Evolutionary conservation across 73 alveolate genomes (phyloP).

Genomic region (Stentor coeruleus): DNA sequence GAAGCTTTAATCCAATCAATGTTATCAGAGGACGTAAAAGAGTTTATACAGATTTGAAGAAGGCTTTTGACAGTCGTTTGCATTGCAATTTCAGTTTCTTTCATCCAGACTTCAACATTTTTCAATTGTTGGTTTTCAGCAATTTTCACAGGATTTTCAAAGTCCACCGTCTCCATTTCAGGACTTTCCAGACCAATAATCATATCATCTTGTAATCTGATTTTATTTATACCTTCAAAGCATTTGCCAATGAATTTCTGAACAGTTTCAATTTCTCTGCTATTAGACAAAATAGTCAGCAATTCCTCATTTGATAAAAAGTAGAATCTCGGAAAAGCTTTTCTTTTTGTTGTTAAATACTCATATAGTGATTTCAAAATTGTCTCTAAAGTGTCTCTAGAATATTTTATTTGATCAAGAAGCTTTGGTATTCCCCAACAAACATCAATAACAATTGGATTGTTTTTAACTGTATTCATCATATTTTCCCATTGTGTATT

Average conservation of each 20-base stretch:
- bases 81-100: slow-evolving; percentile 56
- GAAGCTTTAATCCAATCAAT: slow-evolving; percentile 59
- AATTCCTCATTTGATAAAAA: slow-evolving; percentile 99
- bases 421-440: slow-evolving; percentile 65
- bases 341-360: slow-evolving; percentile 80
- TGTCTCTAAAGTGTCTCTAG: slow-evolving; percentile 72
- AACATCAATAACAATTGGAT: slow-evolving; percentile 74
- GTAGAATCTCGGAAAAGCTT: slow-evolving; percentile 91
- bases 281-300: slow-evolving; percentile 95
- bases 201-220: slow-evolving; percentile 34
- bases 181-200: slow-evolving; percentile 49
- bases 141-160: slow-evolving; percentile 60
- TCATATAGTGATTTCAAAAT: slow-evolving; percentile 79
- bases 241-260: slow-evolving; percentile 66
- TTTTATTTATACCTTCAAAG: slow-evolving; percentile 54
- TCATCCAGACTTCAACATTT: slow-evolving; percentile 72
- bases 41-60: slow-evolving; percentile 31
- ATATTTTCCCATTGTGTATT: slow-evolving; percentile 72
- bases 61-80: slow-evolving; percentile 41
- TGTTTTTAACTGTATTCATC: slow-evolving; percentile 62
- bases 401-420: slow-evolving; percentile 50
- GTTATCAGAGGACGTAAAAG: slow-evolving; percentile 36
- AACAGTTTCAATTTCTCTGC: slow-evolving; percentile 84
- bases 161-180: slow-evolving; percentile 67
- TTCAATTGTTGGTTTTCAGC: slow-evolving; percentile 62